phyloP scores from a whole-genome alignment of 2,329 filamentous ascomycete genomes.

The Pseudocercospora crystallina region DNA sequence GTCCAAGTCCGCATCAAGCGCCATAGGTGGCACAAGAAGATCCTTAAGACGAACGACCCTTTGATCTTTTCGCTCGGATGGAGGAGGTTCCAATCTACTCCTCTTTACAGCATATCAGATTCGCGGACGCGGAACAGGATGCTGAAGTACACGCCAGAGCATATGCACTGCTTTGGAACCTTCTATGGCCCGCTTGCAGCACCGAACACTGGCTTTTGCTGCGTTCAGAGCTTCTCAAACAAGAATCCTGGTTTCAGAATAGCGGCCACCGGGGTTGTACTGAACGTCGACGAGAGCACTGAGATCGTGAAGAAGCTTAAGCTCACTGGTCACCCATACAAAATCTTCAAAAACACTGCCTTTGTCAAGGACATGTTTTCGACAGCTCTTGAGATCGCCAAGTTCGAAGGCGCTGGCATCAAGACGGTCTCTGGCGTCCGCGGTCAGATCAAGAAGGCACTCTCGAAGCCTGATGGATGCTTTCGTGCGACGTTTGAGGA shows the following conservation, averaged over 20 bases:
- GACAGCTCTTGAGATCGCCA: slow-evolving; percentile 87
- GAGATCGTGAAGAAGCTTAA: slow-evolving; percentile 99
- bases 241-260: slow-evolving; percentile 88
- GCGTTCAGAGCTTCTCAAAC: slow-evolving; percentile 83
- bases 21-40: slow-evolving; percentile 98
- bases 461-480: slow-evolving; percentile 89
- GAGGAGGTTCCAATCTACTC: slow-evolving; percentile 89
- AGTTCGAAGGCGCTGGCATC: slow-evolving; percentile 94
- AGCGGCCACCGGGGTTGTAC: slow-evolving; percentile 87
- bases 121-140: slow-evolving; percentile 91
- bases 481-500: slow-evolving; percentile 98
- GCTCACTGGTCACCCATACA: slow-evolving; percentile 87
- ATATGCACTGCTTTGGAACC: slow-evolving; percentile 97
- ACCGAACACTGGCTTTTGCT: slow-evolving; percentile 93
- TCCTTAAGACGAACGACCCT: slow-evolving; percentile 96
- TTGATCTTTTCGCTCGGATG: slow-evolving; percentile 96
- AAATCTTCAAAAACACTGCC: slow-evolving; percentile 98
- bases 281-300: slow-evolving; percentile 90
- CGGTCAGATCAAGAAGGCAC: slow-evolving; percentile 93
- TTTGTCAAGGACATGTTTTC: slow-evolving; percentile 99
- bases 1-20: slow-evolving; percentile 96
- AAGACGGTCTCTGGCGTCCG: slow-evolving; percentile 94
- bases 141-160: slow-evolving; percentile 98
- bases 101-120: slow-evolving; percentile 93
- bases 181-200: slow-evolving; percentile 94